Base-by-base conservation (phyloP, 345 rosid species). In the Abelmoschus esculentus region DNA sequence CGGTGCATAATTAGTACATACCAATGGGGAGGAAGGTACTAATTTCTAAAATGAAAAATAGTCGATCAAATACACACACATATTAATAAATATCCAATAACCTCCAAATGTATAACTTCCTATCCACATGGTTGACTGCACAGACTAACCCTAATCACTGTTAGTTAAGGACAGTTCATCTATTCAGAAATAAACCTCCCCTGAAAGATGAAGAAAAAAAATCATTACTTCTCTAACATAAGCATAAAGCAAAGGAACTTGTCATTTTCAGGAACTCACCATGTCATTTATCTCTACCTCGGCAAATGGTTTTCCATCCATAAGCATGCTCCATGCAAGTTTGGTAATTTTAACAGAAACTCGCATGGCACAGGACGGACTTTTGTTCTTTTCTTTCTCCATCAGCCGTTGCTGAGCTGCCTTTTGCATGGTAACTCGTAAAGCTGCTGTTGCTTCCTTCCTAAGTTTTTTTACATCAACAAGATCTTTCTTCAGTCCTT, bases 281-380 rank as follows among this genome's bases (percentile, higher is more conserved):
- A 95, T 80, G 83, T 95, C 98, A 86, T 87, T 91, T 81, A 95
- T 95, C 89, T 95, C 99, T 67, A 96, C 96, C 83, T 95, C 99
- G 18, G 99, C 98, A 86, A 95, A 91, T 67, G 98, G 73, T 90
- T 95, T 95, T 50, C 96, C 96, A 79, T 95, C 99, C 60, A 88
- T 73, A 75, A 95, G 92, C 99, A 95, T 95, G 82, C 85, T 86
- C 99, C 99, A 95, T 61, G 85, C 96, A 47, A 91, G 90, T 78
- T 88, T 88, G 66, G 79, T 81, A 61, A 91, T 90, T 83, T 90
- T 87, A 80, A 95, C 77, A 53, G 97, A 90, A 71, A 95, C 87
- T 49, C 96, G 93, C 99, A 95, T 95, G 70, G 99, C 99, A 84
- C 79, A 91, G 17, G 99, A 95, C 54, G 99, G 97, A 66, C 98